Evolutionary conservation across 768 basidiomycete species (phyloP).

Genomic region (Chalciporus piperatus): DNA sequence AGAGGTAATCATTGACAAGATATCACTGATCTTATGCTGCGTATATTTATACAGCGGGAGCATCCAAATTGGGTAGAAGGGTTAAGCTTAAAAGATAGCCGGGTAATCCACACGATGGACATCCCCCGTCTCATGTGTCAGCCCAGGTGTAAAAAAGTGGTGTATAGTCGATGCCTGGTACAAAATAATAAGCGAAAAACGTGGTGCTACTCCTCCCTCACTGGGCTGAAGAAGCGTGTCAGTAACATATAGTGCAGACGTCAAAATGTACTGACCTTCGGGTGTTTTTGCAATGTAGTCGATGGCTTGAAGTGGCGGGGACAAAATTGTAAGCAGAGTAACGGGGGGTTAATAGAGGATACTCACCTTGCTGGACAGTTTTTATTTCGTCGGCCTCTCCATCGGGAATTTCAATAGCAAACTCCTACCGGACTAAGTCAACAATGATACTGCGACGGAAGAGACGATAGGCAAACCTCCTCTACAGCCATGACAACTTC

Average conservation of each 20-base stretch:
- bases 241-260: slow-evolving; percentile 13
- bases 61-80: slow-evolving; percentile 9
- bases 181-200: slow-evolving; percentile 10
- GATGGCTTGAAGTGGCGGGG: slow-evolving; percentile 56
- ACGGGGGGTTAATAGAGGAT: neutral
- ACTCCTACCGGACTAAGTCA: slow-evolving; percentile 59
- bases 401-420: slow-evolving; percentile 96
- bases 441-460: slow-evolving; percentile 5
- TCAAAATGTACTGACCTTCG: slow-evolving; percentile 55
- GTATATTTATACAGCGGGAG: slow-evolving; percentile 9
- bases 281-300: slow-evolving; percentile 94
- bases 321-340: neutral
- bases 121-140: neutral
- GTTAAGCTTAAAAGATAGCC: neutral
- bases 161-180: slow-evolving; percentile 20
- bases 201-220: slow-evolving; percentile 31
- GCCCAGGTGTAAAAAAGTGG: neutral
- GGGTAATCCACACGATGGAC: slow-evolving; percentile 4
- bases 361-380: slow-evolving; percentile 85
- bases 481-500: slow-evolving; percentile 99
- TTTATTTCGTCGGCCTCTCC: slow-evolving; percentile 93
- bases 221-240: slow-evolving; percentile 39
- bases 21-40: neutral
- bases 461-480: slow-evolving; percentile 50
- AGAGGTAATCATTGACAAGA: neutral